Percentiles rank a stretch among this genome's conserved stretches.
Conservation (phyloP, 805 yeast species). For the Candida xiaguanensis region DNA sequence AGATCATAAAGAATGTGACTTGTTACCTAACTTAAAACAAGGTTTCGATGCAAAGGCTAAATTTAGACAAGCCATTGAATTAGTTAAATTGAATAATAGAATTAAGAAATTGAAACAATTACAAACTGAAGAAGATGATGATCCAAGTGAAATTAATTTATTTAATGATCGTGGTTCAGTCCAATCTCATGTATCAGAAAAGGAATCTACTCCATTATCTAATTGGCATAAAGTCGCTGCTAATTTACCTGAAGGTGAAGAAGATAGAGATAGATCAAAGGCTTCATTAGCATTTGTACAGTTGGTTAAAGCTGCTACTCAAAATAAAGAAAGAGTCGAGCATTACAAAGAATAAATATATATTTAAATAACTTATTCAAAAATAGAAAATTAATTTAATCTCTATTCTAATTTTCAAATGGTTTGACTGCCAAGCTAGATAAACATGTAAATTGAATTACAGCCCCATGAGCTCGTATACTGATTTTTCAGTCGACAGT, state of each 20-base stretch:
- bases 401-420: not conserved
- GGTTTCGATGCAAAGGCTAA: constrained; percentile 82
- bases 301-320: constrained; percentile 64
- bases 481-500: too few species aligned
- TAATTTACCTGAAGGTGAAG: constrained; percentile 18
- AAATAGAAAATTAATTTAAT: not conserved
- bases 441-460: too few species aligned
- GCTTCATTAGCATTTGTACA: constrained; percentile 56
- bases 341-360: constrained; percentile 12
- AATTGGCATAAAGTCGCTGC: constrained; percentile 28
- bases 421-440: too few species aligned
- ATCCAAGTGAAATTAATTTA: constrained; percentile 43
- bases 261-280: constrained; percentile 15
- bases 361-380: not conserved
- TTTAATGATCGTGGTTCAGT: constrained; percentile 32
- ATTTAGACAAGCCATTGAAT: constrained; percentile 80
- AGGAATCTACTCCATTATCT: constrained; percentile 13
- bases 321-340: constrained; percentile 49
- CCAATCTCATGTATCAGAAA: constrained; percentile 7
- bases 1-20: constrained; percentile 53
- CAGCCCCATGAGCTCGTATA: too few species aligned
- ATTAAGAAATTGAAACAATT: constrained; percentile 65
- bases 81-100: constrained; percentile 77
- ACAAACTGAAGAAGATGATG: constrained; percentile 57
- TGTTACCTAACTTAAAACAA: constrained; percentile 75